Evolutionary conservation across 768 basidiomycete species (phyloP), one percentile per base, ranked within the genome.

Genomic region (Amanita pseudoporphyria): DNA sequence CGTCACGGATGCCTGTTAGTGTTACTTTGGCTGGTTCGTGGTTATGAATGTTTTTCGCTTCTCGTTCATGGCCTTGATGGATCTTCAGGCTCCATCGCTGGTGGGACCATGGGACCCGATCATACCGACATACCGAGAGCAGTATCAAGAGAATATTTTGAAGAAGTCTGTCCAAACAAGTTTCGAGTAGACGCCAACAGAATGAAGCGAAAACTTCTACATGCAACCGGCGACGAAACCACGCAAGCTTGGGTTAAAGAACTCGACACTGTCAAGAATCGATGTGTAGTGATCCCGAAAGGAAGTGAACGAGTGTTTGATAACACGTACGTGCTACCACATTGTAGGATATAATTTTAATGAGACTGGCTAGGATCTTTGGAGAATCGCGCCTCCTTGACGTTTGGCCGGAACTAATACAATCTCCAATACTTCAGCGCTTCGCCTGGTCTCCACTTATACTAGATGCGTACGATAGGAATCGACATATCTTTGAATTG

Each of bases 221-320:
- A 58, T 59, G 5, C 54, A 58, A 5, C 71, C 72, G n/a, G 47
- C 54, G 10, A 64, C 57, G 18, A 66, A 71, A 5, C 71, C 74
- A 47, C 64, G 60, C 0, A 51, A 21, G 49, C 60, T 21, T 77
- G 76, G 73, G 55, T 58, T 18, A 58, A 61, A 24, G 45, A 74
- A 10, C 64, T 76, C 0, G 59, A 59, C 0, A 69, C 71, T 9
- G 66, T 68, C 0, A 65, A 67, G 3, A 70, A 74, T 50, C 57
- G 64, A 24, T 78, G 76, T 50, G 60, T 76, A 30, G 74, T 74
- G 50, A 57, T 76, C 58, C 74, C 71, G 5, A 9, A 51, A 7
- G 12, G 36, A 21, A 50, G 37, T 16, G 7, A 18, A n/a, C 39
- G 6, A 14, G 42, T 50, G 9, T 50, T 42, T 18, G 40, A 50